phyloP scores from a whole-genome alignment of 495 filamentous ascomycete genomes.

The Penicillium subrubescens region DNA sequence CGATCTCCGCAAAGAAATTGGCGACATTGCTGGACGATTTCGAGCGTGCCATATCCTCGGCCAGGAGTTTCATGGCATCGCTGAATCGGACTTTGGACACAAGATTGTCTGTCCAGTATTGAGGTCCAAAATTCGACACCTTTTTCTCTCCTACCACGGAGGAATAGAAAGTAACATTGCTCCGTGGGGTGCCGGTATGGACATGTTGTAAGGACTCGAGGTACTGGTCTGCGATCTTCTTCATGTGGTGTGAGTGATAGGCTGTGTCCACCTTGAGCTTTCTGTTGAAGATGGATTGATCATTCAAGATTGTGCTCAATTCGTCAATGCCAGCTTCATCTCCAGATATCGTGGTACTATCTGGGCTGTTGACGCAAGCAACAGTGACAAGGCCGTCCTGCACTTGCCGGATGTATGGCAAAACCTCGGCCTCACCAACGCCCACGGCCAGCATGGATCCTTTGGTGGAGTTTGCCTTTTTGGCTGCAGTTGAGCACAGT shows the following conservation, averaged over 20 bases:
- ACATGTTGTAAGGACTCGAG: slow-evolving; percentile 19
- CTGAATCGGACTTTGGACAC: slow-evolving; percentile 31
- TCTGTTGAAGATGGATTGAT: slow-evolving; percentile 11
- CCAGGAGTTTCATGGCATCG: slow-evolving; percentile 22
- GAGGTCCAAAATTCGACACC: slow-evolving; percentile 1
- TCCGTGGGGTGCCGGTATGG: not conserved
- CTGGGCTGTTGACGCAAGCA: slow-evolving; percentile 1
- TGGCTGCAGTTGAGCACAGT: not conserved
- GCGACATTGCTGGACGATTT: slow-evolving; percentile 1
- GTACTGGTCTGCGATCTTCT: slow-evolving; percentile 13
- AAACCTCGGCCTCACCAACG: not conserved
- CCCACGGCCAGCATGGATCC: slow-evolving; percentile 1
- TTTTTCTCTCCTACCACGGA: slow-evolving; percentile 3
- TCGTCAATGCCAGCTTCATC: slow-evolving; percentile 14
- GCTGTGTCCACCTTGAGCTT: slow-evolving; percentile 22
- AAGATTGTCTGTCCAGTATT: slow-evolving; percentile 25
- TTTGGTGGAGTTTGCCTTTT: not conserved
- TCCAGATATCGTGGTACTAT: slow-evolving; percentile 1
- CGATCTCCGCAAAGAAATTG: slow-evolving; percentile 46
- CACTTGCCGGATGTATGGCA: not conserved
- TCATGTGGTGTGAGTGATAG: slow-evolving; percentile 39
- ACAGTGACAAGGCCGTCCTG: slow-evolving; percentile 1
- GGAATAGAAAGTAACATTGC: slow-evolving; percentile 8
- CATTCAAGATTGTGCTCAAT: slow-evolving; percentile 18
- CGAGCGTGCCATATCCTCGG: slow-evolving; percentile 3